These are phyloP conservation scores for Zea luxurians DNA, from an alignment of 176 grass and related monocot genomes.

Conservation along the genomic window DNA sequence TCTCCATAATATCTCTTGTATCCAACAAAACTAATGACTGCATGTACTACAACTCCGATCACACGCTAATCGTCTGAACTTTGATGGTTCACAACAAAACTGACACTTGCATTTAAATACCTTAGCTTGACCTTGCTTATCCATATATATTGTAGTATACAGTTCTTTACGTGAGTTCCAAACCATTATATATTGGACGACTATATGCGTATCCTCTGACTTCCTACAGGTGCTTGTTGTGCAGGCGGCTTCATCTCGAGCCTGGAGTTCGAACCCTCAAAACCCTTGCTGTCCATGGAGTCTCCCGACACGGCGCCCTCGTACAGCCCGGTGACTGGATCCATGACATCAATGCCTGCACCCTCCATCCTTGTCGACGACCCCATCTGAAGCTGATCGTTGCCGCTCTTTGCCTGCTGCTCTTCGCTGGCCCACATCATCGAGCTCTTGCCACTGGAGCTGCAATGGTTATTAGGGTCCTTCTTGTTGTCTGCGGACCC, in stretches of 20 bases:
- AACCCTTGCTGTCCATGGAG: conserved; percentile 57
- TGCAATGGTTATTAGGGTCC: conserved; percentile 48
- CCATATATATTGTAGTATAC: conserved; percentile 45
- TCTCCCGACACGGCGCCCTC: conserved; percentile 59
- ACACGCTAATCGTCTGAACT: not conserved
- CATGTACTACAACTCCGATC: not conserved
- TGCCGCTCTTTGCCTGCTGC: conserved; percentile 46
- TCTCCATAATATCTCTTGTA: not conserved
- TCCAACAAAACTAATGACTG: not conserved
- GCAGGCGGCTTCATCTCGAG: conserved; percentile 55
- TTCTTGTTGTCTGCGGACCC: conserved; percentile 47
- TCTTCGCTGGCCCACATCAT: conserved; percentile 59
- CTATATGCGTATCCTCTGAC: conserved; percentile 52
- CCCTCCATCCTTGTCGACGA: conserved; percentile 30
- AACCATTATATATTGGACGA: conserved; percentile 49
- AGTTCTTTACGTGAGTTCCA: conserved; percentile 54
- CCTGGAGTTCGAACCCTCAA: conserved; percentile 52
- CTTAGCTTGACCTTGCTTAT: conserved; percentile 25
- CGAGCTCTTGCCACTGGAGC: conserved; percentile 59
- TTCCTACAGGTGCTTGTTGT: conserved; percentile 51
- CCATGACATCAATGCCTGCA: conserved; percentile 28
- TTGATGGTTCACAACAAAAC: conserved; percentile 33
- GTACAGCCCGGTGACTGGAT: conserved; percentile 53
- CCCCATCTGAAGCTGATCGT: conserved; percentile 51
- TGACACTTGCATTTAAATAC: conserved; percentile 12